Evolutionary conservation across 768 basidiomycete genomes (phyloP), one percentile per base, ranked within the genome.

Genomic region (Leccinum ochraceum): DNA sequence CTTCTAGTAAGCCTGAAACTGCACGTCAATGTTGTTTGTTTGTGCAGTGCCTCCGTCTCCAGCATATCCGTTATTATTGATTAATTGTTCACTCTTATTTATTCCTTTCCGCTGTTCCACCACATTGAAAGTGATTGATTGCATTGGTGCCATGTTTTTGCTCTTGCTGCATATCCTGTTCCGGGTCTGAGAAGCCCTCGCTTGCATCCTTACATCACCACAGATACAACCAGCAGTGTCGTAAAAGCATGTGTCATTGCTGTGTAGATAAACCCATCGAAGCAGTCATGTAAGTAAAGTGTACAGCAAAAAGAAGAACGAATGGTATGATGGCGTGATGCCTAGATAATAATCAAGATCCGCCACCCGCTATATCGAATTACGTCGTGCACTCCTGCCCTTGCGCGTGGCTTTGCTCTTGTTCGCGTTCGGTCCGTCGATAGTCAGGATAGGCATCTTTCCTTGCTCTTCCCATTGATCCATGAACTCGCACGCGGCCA

Each of bases 391-490:
- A 69, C 90, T 89, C 66, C 84, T 80, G 14, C 92, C 92, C 72
- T 88, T 90, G 74, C 83, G 86, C 3, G 60, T 60, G 4, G 66
- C 63, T 70, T 78, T 88, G 52, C 79, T 79, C 53, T 76, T 75
- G 28, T 65, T 70, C 3, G 75, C 73, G 6, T 77, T 78, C 58
- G 81, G 81, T 16, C 83, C 86, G 58, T 87, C 85, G 51, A 92
- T 84, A 60, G 83, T 78, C 22, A 86, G 79, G n/a, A 82, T 85
- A 1, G 94, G 94, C n/a, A 98, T 78, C 59, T 81, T 81, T 4
- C 92, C 94, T 66, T 96, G 90, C 16, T 88, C 87, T 53, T 92
- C 88, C 83, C 94, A 89, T 64, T 87, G 84, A 55, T 83, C 81
- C 28, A 99, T 72, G 58, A 89, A 83, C 54, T 87, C 82, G 67